Percentiles rank a stretch among this genome's conserved stretches.
Evolutionary conservation across 75 land plant species (phyloP).

Genomic region (Picea sitchensis): DNA sequence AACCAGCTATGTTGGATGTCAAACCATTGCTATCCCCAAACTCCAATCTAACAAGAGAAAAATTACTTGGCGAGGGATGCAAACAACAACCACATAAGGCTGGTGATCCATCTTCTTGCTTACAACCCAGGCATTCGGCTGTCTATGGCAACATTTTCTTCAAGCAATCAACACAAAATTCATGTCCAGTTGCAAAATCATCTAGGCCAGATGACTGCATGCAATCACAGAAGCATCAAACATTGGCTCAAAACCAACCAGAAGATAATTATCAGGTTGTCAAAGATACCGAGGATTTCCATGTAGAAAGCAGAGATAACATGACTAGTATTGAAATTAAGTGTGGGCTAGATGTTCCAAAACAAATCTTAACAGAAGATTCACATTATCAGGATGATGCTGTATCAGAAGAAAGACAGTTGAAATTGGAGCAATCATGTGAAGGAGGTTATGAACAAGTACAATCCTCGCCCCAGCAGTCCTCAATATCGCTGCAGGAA

Average conservation of each 20-base stretch:
- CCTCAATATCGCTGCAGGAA: constrained; percentile 1
- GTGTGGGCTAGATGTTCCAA: not conserved
- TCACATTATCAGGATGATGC: not conserved
- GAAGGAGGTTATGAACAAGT: constrained; percentile 2
- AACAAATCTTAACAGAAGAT: constrained; percentile 6
- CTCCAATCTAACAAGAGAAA: not conserved
- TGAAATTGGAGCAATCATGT: constrained; percentile 8
- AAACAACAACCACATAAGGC: not conserved
- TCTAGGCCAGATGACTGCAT: constrained; percentile 2
- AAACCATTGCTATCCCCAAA: not conserved
- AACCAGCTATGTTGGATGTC: not conserved
- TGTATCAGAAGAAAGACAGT: constrained; percentile 7
- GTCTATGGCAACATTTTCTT: not conserved
- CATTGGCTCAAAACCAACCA: not conserved
- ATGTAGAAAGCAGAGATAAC: not conserved
- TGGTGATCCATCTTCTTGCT: not conserved
- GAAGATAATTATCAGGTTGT: not conserved
- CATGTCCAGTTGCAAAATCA: not conserved
- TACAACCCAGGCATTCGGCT: constrained; percentile 2
- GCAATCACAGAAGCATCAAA: not conserved
- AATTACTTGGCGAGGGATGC: not conserved
- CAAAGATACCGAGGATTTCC: not conserved
- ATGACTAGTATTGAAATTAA: not conserved
- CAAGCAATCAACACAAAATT: not conserved
- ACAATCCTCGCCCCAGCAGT: not conserved